Conservation (phyloP, 192 early-diverging fungal genomes). For the Coemansia sp. region DNA sequence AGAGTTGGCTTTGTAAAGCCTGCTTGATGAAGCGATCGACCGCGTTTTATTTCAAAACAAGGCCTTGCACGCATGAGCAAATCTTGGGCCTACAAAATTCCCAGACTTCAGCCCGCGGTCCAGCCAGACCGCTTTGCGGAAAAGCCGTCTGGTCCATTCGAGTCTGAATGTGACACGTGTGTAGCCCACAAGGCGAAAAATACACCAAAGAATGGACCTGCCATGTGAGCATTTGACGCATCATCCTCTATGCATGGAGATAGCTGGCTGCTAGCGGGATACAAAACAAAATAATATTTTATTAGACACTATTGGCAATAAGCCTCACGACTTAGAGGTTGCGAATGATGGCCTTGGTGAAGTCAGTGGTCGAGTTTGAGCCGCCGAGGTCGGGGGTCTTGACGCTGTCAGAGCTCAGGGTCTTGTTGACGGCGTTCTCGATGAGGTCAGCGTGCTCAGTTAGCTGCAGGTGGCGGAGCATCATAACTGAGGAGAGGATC, state of each 20-base stretch:
- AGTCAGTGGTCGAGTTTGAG: constrained; percentile 83
- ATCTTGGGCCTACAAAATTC: not conserved
- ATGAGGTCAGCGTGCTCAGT: constrained; percentile 89
- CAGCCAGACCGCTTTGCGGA: not conserved
- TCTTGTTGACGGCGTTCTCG: constrained; percentile 84
- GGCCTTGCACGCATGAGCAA: not conserved
- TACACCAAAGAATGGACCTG: no score
- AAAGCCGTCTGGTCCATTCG: no score
- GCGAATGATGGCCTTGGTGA: constrained; percentile 84
- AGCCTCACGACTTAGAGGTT: constrained; percentile 29
- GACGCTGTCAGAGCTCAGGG: constrained; percentile 72
- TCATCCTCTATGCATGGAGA: not conserved
- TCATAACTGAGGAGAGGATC: constrained; percentile 88
- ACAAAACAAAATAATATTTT: not conserved
- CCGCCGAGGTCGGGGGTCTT: constrained; percentile 92
- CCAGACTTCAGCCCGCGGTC: not conserved
- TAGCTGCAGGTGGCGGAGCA: constrained; percentile 94
- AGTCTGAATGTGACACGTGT: no score
- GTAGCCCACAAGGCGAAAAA: no score
- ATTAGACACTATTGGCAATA: not conserved
- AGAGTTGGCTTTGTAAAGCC: not conserved
- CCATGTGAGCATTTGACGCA: no score
- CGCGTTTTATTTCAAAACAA: constrained; percentile 1
- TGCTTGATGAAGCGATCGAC: not conserved
- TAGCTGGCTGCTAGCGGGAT: not conserved